A percentile compares a stretch with the other conserved stretches of the same genome.
Conservation (phyloP, 495 filamentous ascomycete genomes). For the Penicillium longicatenatum region DNA sequence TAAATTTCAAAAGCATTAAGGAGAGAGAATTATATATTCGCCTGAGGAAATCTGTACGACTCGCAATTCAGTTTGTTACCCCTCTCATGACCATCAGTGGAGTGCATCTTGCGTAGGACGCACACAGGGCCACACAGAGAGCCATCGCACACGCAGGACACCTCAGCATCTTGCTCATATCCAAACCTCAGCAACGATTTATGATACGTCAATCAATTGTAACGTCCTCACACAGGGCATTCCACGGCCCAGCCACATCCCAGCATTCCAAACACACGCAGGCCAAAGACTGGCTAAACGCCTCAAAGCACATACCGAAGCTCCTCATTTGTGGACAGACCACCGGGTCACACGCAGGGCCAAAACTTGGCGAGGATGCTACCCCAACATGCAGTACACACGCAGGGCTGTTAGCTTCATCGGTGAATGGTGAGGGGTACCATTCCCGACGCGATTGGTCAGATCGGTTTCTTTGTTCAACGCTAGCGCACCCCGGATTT, state of each 20-base stretch:
- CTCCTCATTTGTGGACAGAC: conserved; percentile 1
- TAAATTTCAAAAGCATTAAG: not conserved
- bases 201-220: too few species aligned
- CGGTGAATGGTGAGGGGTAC: not conserved
- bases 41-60: not conserved
- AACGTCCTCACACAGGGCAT: conserved; percentile 16
- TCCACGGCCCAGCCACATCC: conserved; percentile 3
- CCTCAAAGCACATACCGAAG: not conserved
- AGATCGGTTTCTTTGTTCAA: conserved; percentile 6
- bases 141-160: not conserved
- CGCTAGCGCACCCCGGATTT: conserved; percentile 24
- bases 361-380: conserved; percentile 1
- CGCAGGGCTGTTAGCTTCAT: conserved; percentile 15
- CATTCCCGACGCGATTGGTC: conserved; percentile 8
- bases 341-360: conserved; percentile 15
- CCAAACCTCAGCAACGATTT: too few species aligned
- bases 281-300: conserved; percentile 1
- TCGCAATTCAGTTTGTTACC: not conserved
- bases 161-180: too few species aligned
- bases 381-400: not conserved
- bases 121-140: conserved; percentile 18
- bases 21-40: not conserved
- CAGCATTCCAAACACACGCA: conserved; percentile 5
- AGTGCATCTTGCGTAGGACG: conserved; percentile 5
- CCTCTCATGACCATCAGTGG: not conserved